phyloP scores from a whole-genome alignment of 805 yeast genomes.

The Candida gorgasii region DNA sequence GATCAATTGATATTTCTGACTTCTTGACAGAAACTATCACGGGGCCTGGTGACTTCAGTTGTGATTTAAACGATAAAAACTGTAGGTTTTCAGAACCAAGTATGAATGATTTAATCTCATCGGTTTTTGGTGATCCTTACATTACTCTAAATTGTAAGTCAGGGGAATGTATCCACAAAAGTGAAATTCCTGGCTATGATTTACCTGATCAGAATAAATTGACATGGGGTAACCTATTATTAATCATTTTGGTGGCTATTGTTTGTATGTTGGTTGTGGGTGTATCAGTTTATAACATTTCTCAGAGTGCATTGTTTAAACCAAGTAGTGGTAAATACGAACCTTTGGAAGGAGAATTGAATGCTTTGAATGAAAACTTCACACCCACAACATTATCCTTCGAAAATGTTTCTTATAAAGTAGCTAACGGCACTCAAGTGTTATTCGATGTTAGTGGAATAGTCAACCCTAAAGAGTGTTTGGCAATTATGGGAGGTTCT shows the following conservation, averaged over 20 bases:
- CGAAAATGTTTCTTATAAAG: conserved; percentile 64
- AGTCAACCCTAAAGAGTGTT: conserved; percentile 82
- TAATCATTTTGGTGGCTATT: conserved; percentile 45
- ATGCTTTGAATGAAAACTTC: conserved; percentile 41
- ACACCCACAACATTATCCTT: conserved; percentile 58
- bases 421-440: conserved; percentile 49
- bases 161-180: conserved; percentile 90
- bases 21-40: conserved; percentile 84
- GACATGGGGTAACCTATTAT: conserved; percentile 47
- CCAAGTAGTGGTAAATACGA: conserved; percentile 25
- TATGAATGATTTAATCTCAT: conserved; percentile 87
- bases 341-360: conserved; percentile 25
- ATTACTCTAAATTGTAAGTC: conserved; percentile 79
- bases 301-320: conserved; percentile 62
- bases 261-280: conserved; percentile 44
- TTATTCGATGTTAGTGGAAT: conserved; percentile 69
- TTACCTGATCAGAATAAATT: conserved; percentile 55
- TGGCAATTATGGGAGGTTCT: conserved; percentile 98
- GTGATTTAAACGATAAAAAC: conserved; percentile 60
- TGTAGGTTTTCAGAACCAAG: conserved; percentile 93
- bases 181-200: conserved; percentile 89
- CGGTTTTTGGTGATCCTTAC: conserved; percentile 93
- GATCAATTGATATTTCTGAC: conserved; percentile 92
- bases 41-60: conserved; percentile 92
- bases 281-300: conserved; percentile 49